A percentile compares a stretch with the other conserved stretches of the same genome.
Evolutionary conservation across 2,329 filamentous ascomycete genomes (phyloP).

Genomic region (Teratosphaeria gauchensis): DNA sequence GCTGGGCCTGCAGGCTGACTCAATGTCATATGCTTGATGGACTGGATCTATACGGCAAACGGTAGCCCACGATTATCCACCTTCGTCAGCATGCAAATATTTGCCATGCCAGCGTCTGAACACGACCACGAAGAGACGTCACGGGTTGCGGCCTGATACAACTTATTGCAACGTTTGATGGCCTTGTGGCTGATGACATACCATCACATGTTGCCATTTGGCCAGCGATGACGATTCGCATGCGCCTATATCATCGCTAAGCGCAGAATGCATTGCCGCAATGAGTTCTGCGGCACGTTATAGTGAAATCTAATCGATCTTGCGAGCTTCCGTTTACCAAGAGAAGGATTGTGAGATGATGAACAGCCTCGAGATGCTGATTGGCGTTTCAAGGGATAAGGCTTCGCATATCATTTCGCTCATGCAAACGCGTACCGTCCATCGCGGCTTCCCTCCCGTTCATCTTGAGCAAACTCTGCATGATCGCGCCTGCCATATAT

Average conservation of each 20-base stretch:
- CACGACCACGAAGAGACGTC: too few species aligned
- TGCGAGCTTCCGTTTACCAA: not conserved
- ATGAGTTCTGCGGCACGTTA: not conserved
- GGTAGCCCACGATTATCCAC: too few species aligned
- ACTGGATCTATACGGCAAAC: too few species aligned
- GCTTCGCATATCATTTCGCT: not conserved
- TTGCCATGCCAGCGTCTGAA: too few species aligned
- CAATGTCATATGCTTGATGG: too few species aligned
- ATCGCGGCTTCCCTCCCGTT: not conserved
- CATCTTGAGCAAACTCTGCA: not conserved
- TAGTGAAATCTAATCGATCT: not conserved
- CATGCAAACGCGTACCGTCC: not conserved
- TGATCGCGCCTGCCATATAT: not conserved
- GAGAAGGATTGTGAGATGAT: not conserved
- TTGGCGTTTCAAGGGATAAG: not conserved
- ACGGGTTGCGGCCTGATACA: not conserved
- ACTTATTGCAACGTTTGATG: not conserved
- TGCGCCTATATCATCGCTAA: not conserved
- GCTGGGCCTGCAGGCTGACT: too few species aligned
- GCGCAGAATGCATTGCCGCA: not conserved
- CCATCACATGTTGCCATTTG: not conserved
- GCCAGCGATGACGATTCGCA: not conserved
- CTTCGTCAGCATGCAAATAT: too few species aligned
- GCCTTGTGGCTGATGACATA: not conserved
- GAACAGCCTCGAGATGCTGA: not conserved